Conservation (phyloP, 306 rosid species). For the Prinsepia uniflora region DNA sequence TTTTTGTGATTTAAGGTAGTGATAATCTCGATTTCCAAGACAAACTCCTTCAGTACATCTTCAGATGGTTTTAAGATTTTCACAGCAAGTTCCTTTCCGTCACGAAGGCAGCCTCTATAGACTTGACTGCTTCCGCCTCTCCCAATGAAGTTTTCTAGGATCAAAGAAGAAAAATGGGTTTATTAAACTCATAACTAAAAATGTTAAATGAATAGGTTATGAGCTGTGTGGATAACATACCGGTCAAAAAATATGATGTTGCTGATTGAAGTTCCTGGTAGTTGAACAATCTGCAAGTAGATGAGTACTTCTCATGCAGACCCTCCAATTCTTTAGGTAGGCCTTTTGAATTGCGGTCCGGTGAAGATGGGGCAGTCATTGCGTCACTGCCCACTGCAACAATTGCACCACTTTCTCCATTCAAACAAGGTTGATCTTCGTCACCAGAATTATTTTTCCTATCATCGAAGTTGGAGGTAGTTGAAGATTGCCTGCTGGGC, state of each 20-base stretch:
- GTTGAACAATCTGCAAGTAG: constrained; percentile 70
- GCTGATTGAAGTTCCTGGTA: constrained; percentile 72
- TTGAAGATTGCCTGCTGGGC: constrained; percentile 51
- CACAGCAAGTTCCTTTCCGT: constrained; percentile 86
- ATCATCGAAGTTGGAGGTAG: constrained; percentile 28
- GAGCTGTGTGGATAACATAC: constrained; percentile 38
- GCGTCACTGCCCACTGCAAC: constrained; percentile 55
- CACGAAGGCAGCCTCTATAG: constrained; percentile 83
- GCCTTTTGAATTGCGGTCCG: constrained; percentile 30
- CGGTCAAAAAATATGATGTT: constrained; percentile 74
- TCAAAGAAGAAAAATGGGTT: background rate
- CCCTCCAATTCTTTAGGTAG: constrained; percentile 71
- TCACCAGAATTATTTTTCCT: constrained; percentile 22
- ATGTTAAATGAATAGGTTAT: background rate
- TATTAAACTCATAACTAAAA: background rate
- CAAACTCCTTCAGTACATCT: constrained; percentile 65
- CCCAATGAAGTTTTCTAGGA: constrained; percentile 83
- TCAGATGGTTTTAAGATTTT: constrained; percentile 88
- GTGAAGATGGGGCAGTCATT: constrained; percentile 30
- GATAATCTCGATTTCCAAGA: constrained; percentile 82
- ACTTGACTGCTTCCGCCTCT: constrained; percentile 94
- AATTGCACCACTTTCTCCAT: constrained; percentile 69
- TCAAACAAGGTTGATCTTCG: constrained; percentile 39
- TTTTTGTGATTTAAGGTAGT: constrained; percentile 77
- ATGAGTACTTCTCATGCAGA: constrained; percentile 75